Conservation (phyloP, 805 yeast species). For the Candida michaelii region DNA sequence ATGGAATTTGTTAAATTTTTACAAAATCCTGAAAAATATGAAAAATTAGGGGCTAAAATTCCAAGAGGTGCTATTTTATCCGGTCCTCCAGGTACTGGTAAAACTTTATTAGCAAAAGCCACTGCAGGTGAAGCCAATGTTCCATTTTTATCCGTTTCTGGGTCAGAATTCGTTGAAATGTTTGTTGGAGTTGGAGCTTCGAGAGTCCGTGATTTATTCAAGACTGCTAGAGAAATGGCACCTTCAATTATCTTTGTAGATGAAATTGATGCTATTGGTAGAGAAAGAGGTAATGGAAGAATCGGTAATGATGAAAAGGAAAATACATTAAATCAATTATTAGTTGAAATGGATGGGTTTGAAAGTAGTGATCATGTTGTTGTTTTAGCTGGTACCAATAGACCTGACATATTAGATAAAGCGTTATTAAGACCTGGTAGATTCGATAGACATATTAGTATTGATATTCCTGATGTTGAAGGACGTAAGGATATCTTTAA, state of each 20-base stretch:
- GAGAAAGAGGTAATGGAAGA: slow-evolving; percentile 71
- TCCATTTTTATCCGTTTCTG: slow-evolving; percentile 87
- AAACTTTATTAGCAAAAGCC: slow-evolving; percentile 87
- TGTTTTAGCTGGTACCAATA: slow-evolving; percentile 91
- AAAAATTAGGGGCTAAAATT: slow-evolving; percentile 86
- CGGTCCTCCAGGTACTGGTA: slow-evolving; percentile 98
- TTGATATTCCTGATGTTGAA: slow-evolving; percentile 84
- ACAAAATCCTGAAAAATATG: slow-evolving; percentile 82
- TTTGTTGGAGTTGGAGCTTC: slow-evolving; percentile 96
- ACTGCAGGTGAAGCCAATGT: slow-evolving; percentile 98
- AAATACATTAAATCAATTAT: slow-evolving; percentile 84
- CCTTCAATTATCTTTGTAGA: slow-evolving; percentile 91
- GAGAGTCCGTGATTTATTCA: slow-evolving; percentile 88
- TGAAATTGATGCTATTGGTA: slow-evolving; percentile 96
- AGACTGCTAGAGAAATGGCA: slow-evolving; percentile 85
- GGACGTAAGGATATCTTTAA: slow-evolving; percentile 85
- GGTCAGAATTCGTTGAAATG: slow-evolving; percentile 96
- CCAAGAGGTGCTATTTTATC: slow-evolving; percentile 94
- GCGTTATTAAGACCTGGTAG: slow-evolving; percentile 94
- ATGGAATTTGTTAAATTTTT: slow-evolving; percentile 92
- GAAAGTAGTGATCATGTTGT: slow-evolving; percentile 86
- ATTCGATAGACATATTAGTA: slow-evolving; percentile 84
- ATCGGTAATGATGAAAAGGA: slow-evolving; percentile 90
- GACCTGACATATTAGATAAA: slow-evolving; percentile 86
- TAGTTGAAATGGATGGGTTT: slow-evolving; percentile 96